Conservation (phyloP, 2,329 filamentous ascomycete genomes). For the Penicillium thymicola region DNA sequence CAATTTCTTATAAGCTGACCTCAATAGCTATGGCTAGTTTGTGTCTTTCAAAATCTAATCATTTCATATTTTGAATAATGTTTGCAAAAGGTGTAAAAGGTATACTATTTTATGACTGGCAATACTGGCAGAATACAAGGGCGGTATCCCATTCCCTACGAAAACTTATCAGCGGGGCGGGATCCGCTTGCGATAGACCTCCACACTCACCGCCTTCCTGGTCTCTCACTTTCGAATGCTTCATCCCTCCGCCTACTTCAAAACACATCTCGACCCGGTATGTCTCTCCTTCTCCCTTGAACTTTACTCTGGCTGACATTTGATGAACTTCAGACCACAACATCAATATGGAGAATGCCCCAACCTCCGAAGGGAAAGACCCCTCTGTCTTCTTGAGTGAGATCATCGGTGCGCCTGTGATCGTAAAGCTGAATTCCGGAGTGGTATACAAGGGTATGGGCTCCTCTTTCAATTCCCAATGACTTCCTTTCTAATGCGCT, state of each 20-base stretch:
- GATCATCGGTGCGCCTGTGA: constrained; percentile 90
- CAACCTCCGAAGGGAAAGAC: constrained; percentile 72
- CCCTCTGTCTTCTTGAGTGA: constrained; percentile 90
- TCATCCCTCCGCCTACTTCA: background rate
- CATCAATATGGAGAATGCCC: constrained; percentile 69
- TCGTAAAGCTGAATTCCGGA: constrained; percentile 97
- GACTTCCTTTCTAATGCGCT: background rate
- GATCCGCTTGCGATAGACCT: constrained; percentile 9
- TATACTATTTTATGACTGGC: background rate
- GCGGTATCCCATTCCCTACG: background rate
- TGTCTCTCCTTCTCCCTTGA: background rate
- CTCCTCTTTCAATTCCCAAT: background rate
- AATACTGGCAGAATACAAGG: background rate
- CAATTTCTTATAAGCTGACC: background rate
- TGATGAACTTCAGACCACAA: background rate
- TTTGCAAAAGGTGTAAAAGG: background rate
- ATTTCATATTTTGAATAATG: background rate
- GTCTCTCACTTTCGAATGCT: constrained; percentile 5
- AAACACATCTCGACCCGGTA: background rate
- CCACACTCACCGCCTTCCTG: constrained; percentile 5
- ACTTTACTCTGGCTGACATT: background rate
- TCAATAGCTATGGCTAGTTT: accelerated
- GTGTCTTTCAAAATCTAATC: background rate
- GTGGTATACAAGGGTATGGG: constrained; percentile 89
- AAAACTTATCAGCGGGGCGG: background rate